phyloP scores from a whole-genome alignment of 1,284 basidiomycete genomes.

The Ceratobasidium sp. region DNA sequence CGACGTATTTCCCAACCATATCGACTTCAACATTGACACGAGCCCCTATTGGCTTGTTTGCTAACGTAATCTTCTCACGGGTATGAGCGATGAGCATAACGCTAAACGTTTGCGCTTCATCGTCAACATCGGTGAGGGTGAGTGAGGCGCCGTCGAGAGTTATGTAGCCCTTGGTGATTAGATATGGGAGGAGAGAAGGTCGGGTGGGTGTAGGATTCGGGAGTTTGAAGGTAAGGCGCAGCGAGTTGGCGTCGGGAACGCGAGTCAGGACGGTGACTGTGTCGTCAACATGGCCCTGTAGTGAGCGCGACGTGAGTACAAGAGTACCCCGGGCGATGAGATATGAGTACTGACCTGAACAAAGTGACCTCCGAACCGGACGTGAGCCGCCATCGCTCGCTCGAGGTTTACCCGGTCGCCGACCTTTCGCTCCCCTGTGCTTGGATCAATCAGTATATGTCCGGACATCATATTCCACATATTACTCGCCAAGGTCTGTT shows the following conservation, averaged over 20 bases:
- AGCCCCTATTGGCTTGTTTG: conserved; percentile 79
- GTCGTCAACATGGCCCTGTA: conserved; percentile 91
- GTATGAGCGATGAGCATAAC: conserved; percentile 98
- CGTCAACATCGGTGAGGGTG: conserved; percentile 89
- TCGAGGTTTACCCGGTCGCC: conserved; percentile 93
- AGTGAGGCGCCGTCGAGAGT: conserved; percentile 95
- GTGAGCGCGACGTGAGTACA: conserved; percentile 17
- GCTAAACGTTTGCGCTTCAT: conserved; percentile 78
- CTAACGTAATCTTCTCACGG: conserved; percentile 88
- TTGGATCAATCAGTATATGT: neutral
- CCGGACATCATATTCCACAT: conserved; percentile 18
- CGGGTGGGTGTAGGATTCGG: conserved; percentile 70
- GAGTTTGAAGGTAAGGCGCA: conserved; percentile 85
- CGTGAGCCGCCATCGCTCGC: conserved; percentile 93
- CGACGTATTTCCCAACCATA: conserved; percentile 90
- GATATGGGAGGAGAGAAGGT: conserved; percentile 80
- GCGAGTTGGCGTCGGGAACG: conserved; percentile 85
- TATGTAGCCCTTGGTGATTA: conserved; percentile 97
- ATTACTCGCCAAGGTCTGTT: conserved; percentile 85
- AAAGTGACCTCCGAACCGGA: conserved; percentile 96
- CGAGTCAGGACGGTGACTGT: conserved; percentile 82
- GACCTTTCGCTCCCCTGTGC: conserved; percentile 79
- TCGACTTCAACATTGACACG: conserved; percentile 96
- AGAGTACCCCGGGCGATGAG: conserved; percentile 23
- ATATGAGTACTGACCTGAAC: conserved; percentile 80